Conservation (phyloP, 768 basidiomycete genomes). For the Leccinum subgranulosum region DNA sequence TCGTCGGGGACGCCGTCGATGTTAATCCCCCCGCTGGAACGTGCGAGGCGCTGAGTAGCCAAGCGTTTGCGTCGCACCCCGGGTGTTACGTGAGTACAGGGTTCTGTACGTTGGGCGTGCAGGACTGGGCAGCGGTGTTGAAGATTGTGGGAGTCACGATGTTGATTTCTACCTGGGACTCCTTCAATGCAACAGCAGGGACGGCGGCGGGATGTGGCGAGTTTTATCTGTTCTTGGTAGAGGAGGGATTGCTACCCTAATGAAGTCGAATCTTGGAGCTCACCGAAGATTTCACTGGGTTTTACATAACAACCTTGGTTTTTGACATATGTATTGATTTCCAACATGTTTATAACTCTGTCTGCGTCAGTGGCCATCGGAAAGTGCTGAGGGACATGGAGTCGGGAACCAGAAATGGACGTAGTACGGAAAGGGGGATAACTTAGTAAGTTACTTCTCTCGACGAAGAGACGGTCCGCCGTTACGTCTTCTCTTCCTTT, state of each 20-base stretch:
- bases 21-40: slow-evolving; percentile 4
- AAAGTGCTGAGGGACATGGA: too few species aligned
- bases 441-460: too few species aligned
- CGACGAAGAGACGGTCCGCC: too few species aligned
- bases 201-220: slow-evolving; percentile 7
- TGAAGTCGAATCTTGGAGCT: too few species aligned
- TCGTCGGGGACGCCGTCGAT: slow-evolving; percentile 36
- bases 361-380: neutral
- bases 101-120: slow-evolving; percentile 36
- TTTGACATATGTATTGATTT: neutral
- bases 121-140: slow-evolving; percentile 38
- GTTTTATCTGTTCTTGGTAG: slow-evolving; percentile 15
- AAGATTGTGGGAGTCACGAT: slow-evolving; percentile 25
- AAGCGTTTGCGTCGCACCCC: neutral
- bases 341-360: neutral
- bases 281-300: neutral
- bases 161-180: slow-evolving; percentile 16
- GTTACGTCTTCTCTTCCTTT: too few species aligned
- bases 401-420: too few species aligned
- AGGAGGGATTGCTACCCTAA: slow-evolving; percentile 4
- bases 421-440: too few species aligned
- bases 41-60: neutral
- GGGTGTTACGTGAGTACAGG: slow-evolving; percentile 27
- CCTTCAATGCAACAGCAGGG: slow-evolving; percentile 10
- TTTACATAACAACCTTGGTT: neutral